Base-by-base conservation (phyloP, 495 filamentous ascomycete genomes). In the Aspergillus nanangensis region DNA sequence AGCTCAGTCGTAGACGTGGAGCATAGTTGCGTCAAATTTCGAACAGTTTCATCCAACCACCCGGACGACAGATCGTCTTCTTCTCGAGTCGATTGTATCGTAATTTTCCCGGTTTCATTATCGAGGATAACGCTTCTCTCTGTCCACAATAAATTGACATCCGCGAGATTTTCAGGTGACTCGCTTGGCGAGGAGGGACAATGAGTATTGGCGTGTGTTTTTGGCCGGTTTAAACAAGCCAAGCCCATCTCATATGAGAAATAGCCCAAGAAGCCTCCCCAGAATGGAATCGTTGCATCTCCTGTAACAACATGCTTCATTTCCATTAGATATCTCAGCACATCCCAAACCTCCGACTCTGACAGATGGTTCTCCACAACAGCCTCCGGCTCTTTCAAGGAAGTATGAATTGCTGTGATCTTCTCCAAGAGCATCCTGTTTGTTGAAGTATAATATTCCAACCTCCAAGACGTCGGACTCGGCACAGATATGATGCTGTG, bases 251-350 rank as follows among this genome's bases (percentile, higher is more conserved):
- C 92, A 50, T 96, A 96, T 1, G 87, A 88, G 36, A 90, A 84
- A 56, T 86, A 95, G 0, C 93, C 93, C 63, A 96, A 78, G 38
- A 96, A 82, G 0, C 92, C 92, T 34, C 91, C 92, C 70, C 89
- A 83, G 56, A 98, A 98, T 2, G 73, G 91, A 32, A 67, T 63
- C 25, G 62, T 58, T 0, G 51, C 49, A 32, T 65, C 57, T 2
- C 69, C 76, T 18, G 69, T 60, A 4, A 48, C 62, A 17, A 76
- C 69, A 42, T 61, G 72, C 34, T 68, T 71, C 44, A 67, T 60
- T 32, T 78, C 66, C 68, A 85, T 81, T 47, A 86, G 78, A 45
- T 67, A 63, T 18, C 60, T 64, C 9, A 75, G 56, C 17, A 54
- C 54, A 52, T 74, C 62, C 71, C 71, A 76, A 9, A 74, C 50